These are phyloP conservation scores for Suillus luteus DNA, from an alignment of 768 basidiomycete genomes.

Conservation along the genomic window DNA sequence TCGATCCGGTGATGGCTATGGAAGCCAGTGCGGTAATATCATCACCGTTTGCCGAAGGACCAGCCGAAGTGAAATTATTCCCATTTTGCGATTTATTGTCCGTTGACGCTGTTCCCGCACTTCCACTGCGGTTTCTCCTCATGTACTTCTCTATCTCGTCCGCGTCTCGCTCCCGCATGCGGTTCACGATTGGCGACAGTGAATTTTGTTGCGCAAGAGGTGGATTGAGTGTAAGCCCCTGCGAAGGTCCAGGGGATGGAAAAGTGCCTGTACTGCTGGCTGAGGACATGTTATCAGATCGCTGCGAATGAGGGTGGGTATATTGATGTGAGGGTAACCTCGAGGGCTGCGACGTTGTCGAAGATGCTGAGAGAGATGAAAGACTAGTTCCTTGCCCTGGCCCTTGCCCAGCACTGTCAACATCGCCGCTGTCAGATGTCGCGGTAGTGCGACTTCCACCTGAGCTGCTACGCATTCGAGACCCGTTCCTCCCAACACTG, in stretches of 20 bases:
- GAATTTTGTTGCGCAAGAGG: constrained; percentile 43
- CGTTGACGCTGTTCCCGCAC: constrained; percentile 70
- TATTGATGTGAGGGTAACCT: constrained; percentile 33
- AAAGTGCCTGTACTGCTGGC: constrained; percentile 42
- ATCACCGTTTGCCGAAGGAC: constrained; percentile 56
- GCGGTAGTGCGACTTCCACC: constrained; percentile 77
- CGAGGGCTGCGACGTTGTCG: constrained; percentile 60
- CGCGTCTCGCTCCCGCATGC: constrained; percentile 82
- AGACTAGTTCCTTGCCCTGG: constrained; percentile 46
- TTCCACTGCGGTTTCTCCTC: constrained; percentile 80
- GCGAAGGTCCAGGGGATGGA: constrained; percentile 34
- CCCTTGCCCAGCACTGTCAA: constrained; percentile 46
- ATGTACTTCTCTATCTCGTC: constrained; percentile 88
- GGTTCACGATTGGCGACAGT: constrained; percentile 75
- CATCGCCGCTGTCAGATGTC: constrained; percentile 74
- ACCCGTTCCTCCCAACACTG: constrained; percentile 35
- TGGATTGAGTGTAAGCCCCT: constrained; percentile 38
- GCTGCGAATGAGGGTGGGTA: constrained; percentile 47
- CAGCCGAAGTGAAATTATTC: constrained; percentile 46
- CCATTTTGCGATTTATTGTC: constrained; percentile 69
- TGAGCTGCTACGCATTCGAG: constrained; percentile 77
- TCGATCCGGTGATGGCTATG: constrained; percentile 50
- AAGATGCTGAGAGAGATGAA: constrained; percentile 59
- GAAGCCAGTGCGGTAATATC: constrained; percentile 51
- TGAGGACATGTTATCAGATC: constrained; percentile 30